Evolutionary conservation across 345 rosid species (phyloP).

Genomic region (Nasturtium officinale): DNA sequence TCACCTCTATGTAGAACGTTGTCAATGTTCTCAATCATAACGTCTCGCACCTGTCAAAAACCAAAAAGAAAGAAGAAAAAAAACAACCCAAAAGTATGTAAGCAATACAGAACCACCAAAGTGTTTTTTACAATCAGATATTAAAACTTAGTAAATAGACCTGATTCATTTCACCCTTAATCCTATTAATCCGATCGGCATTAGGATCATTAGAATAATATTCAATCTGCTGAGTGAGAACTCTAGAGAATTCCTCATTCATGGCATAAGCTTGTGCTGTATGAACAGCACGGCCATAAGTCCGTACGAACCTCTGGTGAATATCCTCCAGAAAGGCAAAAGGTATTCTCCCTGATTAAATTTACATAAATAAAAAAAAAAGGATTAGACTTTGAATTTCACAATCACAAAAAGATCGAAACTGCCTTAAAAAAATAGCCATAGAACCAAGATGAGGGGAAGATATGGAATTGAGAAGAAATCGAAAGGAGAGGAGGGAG

Average conservation of each 20-base stretch:
- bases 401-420: slow-evolving; percentile 16
- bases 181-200: slow-evolving; percentile 83
- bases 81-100: neutral
- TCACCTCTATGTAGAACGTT: slow-evolving; percentile 95
- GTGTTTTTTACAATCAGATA: slow-evolving; percentile 42
- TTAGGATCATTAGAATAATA: slow-evolving; percentile 91
- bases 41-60: slow-evolving; percentile 63
- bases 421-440: neutral
- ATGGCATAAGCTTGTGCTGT: slow-evolving; percentile 92
- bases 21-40: slow-evolving; percentile 95
- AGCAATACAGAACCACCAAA: neutral
- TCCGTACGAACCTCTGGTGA: slow-evolving; percentile 92
- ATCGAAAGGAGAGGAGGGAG: too few relatives aligned
- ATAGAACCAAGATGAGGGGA: neutral
- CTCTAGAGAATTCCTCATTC: slow-evolving; percentile 98
- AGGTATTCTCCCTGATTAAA: slow-evolving; percentile 76
- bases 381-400: neutral
- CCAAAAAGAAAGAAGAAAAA: neutral
- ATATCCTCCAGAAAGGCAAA: slow-evolving; percentile 96
- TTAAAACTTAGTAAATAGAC: too few relatives aligned
- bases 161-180: slow-evolving; percentile 89
- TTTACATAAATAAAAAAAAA: neutral
- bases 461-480: too few relatives aligned
- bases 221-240: slow-evolving; percentile 96
- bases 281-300: slow-evolving; percentile 77